A percentile compares a stretch with the other conserved stretches of the same genome.
phyloP scores from a whole-genome alignment of 345 rosid species.

The Brassica nigra region DNA sequence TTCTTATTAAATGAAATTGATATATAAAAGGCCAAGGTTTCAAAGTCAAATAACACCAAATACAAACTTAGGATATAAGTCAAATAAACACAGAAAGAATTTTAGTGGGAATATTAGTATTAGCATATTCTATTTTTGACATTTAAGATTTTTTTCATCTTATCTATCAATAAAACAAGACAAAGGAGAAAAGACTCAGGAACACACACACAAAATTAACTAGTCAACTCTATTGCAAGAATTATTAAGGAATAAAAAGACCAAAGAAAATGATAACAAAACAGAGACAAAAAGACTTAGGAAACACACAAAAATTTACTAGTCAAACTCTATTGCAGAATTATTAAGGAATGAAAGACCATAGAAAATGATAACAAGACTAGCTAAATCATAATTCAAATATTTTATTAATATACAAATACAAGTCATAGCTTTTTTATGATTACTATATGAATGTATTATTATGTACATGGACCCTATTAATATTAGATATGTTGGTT shows the following conservation, averaged over 20 bases:
- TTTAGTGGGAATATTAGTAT: conserved; percentile 35
- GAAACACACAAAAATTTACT: too few relatives aligned
- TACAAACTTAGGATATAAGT: conserved; percentile 18
- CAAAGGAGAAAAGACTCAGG: conserved; percentile 15
- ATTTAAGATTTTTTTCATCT: background rate
- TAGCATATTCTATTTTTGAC: conserved; percentile 34
- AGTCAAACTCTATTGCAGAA: conserved; percentile 20
- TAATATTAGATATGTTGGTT: conserved; percentile 26
- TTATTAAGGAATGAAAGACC: conserved; percentile 17
- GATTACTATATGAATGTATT: conserved; percentile 18
- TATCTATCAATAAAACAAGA: conserved; percentile 22
- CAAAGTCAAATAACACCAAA: conserved; percentile 18
- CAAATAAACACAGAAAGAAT: conserved; percentile 6
- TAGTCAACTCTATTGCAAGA: conserved; percentile 6
- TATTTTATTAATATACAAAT: background rate
- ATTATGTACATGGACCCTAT: background rate
- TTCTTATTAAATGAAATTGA: background rate
- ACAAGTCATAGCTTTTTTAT: conserved; percentile 1
- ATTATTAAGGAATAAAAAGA: too few relatives aligned
- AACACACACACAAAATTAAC: conserved; percentile 23
- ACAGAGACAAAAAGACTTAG: too few relatives aligned
- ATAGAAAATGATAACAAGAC: background rate
- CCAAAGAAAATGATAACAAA: too few relatives aligned
- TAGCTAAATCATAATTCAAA: background rate
- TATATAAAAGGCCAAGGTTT: background rate